phyloP scores from a whole-genome alignment of 1,284 basidiomycete species.

The Gomphus sp. region DNA sequence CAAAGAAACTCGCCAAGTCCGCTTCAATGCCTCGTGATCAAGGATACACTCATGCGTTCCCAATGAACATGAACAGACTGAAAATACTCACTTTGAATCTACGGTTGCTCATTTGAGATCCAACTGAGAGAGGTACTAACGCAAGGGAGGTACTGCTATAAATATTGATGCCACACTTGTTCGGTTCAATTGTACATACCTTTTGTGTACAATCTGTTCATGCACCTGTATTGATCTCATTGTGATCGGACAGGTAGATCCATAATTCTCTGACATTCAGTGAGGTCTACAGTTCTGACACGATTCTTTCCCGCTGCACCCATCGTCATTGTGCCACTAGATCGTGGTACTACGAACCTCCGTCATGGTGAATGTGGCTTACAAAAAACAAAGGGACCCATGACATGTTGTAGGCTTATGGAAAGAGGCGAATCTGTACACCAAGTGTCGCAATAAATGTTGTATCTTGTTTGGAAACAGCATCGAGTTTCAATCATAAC shows the following conservation, averaged over 20 bases:
- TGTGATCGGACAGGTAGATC: slow-evolving; percentile 37
- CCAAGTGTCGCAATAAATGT: neutral
- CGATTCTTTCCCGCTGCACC: slow-evolving; percentile 34
- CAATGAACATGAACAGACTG: slow-evolving; percentile 33
- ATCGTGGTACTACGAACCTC: neutral
- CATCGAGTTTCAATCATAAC: neutral
- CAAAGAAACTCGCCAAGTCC: slow-evolving; percentile 21
- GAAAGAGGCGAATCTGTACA: neutral
- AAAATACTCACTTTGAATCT: slow-evolving; percentile 37
- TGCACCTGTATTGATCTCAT: slow-evolving; percentile 42
- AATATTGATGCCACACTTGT: too few species aligned
- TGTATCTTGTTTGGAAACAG: neutral
- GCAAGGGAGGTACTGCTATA: neutral
- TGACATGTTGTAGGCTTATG: slow-evolving; percentile 11
- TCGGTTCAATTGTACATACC: too few species aligned
- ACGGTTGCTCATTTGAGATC: slow-evolving; percentile 32
- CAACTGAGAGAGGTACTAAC: slow-evolving; percentile 33
- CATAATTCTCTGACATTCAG: slow-evolving; percentile 35
- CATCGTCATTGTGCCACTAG: slow-evolving; percentile 38
- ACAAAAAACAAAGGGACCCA: slow-evolving; percentile 32
- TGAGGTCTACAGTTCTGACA: slow-evolving; percentile 28
- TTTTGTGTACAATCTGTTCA: too few species aligned
- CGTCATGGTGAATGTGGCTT: slow-evolving; percentile 7
- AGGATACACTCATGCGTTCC: slow-evolving; percentile 14
- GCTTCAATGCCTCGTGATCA: neutral